A percentile compares a stretch with the other conserved stretches of the same genome.
Conservation (phyloP, 208 protist genomes). For the Crithidia thermophila region DNA sequence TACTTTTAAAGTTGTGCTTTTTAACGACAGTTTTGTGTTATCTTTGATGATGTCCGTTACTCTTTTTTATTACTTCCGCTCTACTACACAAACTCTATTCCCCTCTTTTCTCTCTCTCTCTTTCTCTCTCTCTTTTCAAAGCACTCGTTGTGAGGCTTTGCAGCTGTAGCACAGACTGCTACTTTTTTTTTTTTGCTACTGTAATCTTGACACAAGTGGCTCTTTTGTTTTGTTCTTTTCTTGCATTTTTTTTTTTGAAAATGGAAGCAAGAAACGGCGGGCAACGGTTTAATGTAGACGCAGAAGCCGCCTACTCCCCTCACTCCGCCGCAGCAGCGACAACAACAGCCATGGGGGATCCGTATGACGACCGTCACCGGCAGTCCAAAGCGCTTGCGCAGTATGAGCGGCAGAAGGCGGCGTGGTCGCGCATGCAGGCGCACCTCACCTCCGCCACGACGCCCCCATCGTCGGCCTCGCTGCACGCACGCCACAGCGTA, state of each 20-base stretch:
- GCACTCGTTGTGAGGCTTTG: not conserved
- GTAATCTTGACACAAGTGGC: not conserved
- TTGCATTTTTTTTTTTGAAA: not conserved
- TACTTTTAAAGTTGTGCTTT: too few relatives aligned
- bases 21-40: too few relatives aligned
- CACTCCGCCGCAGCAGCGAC: not conserved
- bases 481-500: not conserved
- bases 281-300: not conserved
- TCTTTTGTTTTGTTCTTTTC: not conserved
- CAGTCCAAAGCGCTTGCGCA: constrained; percentile 64
- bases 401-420: constrained; percentile 69
- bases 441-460: constrained; percentile 24
- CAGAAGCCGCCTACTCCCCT: not conserved
- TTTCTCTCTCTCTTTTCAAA: not conserved
- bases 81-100: too few relatives aligned
- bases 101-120: not conserved
- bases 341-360: constrained; percentile 8
- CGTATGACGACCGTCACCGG: constrained; percentile 55
- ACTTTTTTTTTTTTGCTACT: not conserved
- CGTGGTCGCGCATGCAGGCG: constrained; percentile 54
- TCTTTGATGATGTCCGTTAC: too few relatives aligned
- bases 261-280: too few relatives aligned
- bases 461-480: not conserved
- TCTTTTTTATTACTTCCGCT: too few relatives aligned
- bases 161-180: too few relatives aligned